phyloP scores from a whole-genome alignment of 1,139 yeast species.

The Yamadazyma membranifaciens region DNA sequence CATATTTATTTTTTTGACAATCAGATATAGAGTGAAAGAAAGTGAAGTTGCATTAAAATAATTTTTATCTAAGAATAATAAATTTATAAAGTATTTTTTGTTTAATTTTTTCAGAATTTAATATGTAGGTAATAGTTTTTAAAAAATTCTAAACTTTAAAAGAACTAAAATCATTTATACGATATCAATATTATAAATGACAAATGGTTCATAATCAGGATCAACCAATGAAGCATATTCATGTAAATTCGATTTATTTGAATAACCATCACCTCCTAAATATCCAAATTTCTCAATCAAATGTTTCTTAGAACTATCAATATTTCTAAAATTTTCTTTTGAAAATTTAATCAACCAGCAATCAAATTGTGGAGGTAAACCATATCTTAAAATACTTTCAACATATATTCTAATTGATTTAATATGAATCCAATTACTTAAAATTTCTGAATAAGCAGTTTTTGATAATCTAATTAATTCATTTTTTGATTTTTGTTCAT shows the following conservation, averaged over 20 bases:
- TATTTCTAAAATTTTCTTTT: constrained; percentile 36
- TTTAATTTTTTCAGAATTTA: not conserved
- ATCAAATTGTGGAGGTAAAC: constrained; percentile 90
- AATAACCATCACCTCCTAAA: constrained; percentile 87
- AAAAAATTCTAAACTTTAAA: not conserved
- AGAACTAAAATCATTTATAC: constrained; percentile 18
- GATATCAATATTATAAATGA: constrained; percentile 58
- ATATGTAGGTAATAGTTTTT: not conserved
- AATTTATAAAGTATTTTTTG: constrained; percentile 1
- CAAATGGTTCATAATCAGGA: constrained; percentile 95
- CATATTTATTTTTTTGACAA: no score
- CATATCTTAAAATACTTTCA: constrained; percentile 83
- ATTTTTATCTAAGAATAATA: not conserved
- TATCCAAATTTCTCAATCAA: constrained; percentile 77
- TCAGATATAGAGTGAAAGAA: not conserved
- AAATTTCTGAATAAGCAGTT: constrained; percentile 84
- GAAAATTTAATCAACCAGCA: constrained; percentile 54
- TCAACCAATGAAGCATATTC: constrained; percentile 93
- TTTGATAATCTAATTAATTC: constrained; percentile 81
- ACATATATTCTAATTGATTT: constrained; percentile 59
- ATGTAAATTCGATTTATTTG: constrained; percentile 60
- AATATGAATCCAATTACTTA: constrained; percentile 85
- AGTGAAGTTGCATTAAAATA: no score
- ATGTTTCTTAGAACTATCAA: constrained; percentile 63
- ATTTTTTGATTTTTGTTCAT: constrained; percentile 71